A percentile compares a stretch with the other conserved stretches of the same genome.
These are phyloP conservation scores for Amphichorda felina DNA, from an alignment of 2,329 filamentous ascomycete genomes.

Conservation along the genomic window DNA sequence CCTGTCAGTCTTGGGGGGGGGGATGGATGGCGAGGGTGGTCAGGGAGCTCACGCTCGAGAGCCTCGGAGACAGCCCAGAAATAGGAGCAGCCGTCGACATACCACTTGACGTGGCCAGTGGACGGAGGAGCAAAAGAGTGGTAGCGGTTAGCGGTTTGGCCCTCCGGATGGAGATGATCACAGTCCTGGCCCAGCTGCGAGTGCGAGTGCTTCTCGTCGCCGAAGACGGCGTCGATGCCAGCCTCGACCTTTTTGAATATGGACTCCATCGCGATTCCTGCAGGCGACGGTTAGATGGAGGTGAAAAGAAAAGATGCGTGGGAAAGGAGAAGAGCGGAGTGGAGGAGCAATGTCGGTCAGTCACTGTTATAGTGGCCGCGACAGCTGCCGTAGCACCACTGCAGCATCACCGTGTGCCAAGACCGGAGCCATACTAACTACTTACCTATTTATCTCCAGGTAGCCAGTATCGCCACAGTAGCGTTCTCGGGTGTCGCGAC, in stretches of 20 bases:
- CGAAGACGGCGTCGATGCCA: slow-evolving; percentile 25
- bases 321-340: no score
- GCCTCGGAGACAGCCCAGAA: slow-evolving; percentile 78
- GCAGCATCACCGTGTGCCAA: no score
- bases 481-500: no score
- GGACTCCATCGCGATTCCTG: slow-evolving; percentile 9
- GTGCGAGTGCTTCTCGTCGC: slow-evolving; percentile 31
- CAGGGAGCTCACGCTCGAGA: slow-evolving; percentile 42
- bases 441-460: no score
- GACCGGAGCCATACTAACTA: no score
- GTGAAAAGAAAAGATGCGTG: no score
- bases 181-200: slow-evolving; percentile 27
- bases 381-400: no score
- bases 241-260: slow-evolving; percentile 32
- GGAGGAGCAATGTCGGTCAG: no score
- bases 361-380: no score
- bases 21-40: background rate
- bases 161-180: slow-evolving; percentile 25
- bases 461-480: no score
- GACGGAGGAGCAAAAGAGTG: slow-evolving; percentile 63
- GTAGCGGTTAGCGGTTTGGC: slow-evolving; percentile 33
- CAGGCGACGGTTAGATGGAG: background rate
- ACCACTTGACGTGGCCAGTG: slow-evolving; percentile 73
- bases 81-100: slow-evolving; percentile 73
- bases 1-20: slow-evolving; percentile 3